Conservation (phyloP, 345 rosid genomes). For the Melaleuca quinquenervia region DNA sequence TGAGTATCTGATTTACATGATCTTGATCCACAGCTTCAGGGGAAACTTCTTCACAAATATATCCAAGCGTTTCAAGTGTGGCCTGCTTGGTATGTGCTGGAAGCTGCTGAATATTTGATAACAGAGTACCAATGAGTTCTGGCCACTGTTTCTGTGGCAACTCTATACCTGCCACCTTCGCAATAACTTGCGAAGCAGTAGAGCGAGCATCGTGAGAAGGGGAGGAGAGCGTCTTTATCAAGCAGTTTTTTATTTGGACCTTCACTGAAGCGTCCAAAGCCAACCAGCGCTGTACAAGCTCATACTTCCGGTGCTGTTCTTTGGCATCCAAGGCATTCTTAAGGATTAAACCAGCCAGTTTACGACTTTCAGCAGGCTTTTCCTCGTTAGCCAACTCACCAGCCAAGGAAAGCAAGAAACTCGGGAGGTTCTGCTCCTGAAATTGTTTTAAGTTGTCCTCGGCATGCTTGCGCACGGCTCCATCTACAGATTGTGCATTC, state of each 20-base stretch:
- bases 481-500: slow-evolving; percentile 43
- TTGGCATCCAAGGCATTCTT: slow-evolving; percentile 43
- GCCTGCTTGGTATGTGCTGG: slow-evolving; percentile 37
- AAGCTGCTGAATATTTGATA: slow-evolving; percentile 30
- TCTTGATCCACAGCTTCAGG: slow-evolving; percentile 32
- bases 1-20: slow-evolving; percentile 34
- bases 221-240: slow-evolving; percentile 30
- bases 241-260: slow-evolving; percentile 24
- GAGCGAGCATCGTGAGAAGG: slow-evolving; percentile 29
- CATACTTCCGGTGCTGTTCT: slow-evolving; percentile 33
- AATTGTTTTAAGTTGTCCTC: slow-evolving; percentile 33
- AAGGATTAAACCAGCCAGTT: slow-evolving; percentile 31
- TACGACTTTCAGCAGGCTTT: slow-evolving; percentile 39
- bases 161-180: slow-evolving; percentile 37
- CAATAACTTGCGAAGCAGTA: slow-evolving; percentile 34
- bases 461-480: slow-evolving; percentile 29
- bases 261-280: slow-evolving; percentile 20
- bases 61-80: slow-evolving; percentile 34
- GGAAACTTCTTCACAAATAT: slow-evolving; percentile 34
- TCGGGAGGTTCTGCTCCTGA: slow-evolving; percentile 33
- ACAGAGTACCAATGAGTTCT: slow-evolving; percentile 23
- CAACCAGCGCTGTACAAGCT: slow-evolving; percentile 37
- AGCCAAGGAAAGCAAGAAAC: slow-evolving; percentile 30
- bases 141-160: slow-evolving; percentile 40
- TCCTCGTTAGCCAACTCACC: slow-evolving; percentile 34